These are phyloP conservation scores for Eucalyptus marginata DNA, from an alignment of 345 rosid species.

Conservation along the genomic window DNA sequence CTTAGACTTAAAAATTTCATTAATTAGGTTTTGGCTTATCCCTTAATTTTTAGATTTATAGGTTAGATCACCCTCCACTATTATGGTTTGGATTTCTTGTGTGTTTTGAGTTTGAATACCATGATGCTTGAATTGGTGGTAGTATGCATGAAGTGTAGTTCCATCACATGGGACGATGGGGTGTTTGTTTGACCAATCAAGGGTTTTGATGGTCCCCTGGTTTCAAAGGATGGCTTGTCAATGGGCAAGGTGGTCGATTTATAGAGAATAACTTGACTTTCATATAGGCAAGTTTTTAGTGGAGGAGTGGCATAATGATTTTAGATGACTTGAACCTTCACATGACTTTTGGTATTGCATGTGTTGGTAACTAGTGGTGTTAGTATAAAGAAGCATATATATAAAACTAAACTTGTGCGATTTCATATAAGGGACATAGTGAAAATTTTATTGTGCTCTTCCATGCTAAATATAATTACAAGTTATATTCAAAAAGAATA, in stretches of 20 bases:
- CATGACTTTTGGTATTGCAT: background rate
- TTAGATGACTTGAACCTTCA: background rate
- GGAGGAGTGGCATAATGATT: background rate
- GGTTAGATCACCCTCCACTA: background rate
- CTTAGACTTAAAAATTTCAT: background rate
- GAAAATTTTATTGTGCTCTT: background rate
- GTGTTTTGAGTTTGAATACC: no score
- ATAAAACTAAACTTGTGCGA: no score
- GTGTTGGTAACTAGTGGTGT: no score
- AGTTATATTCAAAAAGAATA: background rate
- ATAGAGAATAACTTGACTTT: background rate
- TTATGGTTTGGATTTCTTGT: background rate
- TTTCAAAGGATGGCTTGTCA: no score
- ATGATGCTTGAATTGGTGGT: no score
- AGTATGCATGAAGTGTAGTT: no score
- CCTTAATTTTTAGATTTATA: background rate
- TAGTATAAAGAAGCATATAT: no score
- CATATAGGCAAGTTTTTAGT: background rate
- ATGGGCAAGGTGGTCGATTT: background rate
- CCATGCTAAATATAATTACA: background rate
- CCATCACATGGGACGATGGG: no score
- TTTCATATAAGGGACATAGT: no score
- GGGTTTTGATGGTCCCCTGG: accelerated
- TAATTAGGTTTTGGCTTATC: background rate
- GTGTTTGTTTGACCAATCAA: no score